Evolutionary conservation across 768 basidiomycete species (phyloP).

Genomic region (Pulveroboletus sp.): DNA sequence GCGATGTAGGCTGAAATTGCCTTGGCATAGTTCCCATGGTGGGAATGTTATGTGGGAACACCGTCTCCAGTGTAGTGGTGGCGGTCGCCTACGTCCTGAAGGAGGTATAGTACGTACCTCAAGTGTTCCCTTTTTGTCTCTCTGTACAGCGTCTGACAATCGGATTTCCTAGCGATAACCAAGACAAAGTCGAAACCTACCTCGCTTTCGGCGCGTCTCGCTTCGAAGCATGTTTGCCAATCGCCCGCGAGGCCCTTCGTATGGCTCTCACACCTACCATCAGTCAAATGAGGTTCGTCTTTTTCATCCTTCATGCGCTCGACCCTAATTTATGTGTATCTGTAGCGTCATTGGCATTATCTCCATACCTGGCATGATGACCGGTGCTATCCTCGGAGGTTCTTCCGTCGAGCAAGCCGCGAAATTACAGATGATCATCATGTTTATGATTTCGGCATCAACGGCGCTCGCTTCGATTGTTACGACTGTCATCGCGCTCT

Average conservation of each 20-base stretch:
- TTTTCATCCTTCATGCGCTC: neutral
- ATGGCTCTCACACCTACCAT: constrained; percentile 77
- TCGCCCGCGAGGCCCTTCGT: constrained; percentile 73
- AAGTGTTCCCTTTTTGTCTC: neutral
- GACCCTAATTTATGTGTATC: neutral
- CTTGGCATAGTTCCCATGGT: constrained; percentile 61
- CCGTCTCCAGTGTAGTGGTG: constrained; percentile 73
- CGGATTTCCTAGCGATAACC: constrained; percentile 54
- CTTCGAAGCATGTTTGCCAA: constrained; percentile 76
- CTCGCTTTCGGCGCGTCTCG: constrained; percentile 83
- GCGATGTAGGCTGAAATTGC: neutral
- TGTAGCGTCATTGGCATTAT: constrained; percentile 69
- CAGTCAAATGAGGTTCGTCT: constrained; percentile 73
- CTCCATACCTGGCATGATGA: constrained; percentile 89
- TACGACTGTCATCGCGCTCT: constrained; percentile 55
- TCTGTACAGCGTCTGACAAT: neutral
- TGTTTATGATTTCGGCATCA: constrained; percentile 86
- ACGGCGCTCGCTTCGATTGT: constrained; percentile 67
- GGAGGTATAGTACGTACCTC: constrained; percentile 58
- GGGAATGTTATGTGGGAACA: constrained; percentile 82
- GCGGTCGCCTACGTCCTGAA: constrained; percentile 66
- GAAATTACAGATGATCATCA: constrained; percentile 86
- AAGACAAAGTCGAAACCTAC: constrained; percentile 81
- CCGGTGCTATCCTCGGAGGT: constrained; percentile 84
- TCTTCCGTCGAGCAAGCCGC: constrained; percentile 82